Evolutionary conservation across 1,284 basidiomycete species (phyloP), one percentile per base, ranked within the genome.

Genomic region (Boletus smithii): DNA sequence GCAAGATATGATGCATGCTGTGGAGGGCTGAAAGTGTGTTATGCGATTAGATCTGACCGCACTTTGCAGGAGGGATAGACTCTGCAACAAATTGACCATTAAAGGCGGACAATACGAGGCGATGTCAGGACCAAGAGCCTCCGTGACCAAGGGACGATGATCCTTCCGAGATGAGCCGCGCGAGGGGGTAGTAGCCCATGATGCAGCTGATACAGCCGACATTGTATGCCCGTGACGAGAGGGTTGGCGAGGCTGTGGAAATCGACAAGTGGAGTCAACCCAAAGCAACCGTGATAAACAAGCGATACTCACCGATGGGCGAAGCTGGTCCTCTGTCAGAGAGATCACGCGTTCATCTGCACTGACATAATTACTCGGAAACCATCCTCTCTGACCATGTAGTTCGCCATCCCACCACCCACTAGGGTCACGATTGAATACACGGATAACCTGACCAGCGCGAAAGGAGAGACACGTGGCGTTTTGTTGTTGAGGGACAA

Each of bases 381-480:
- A 98, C 95, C 95, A 99, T n/a, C 97, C 97, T 58, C 93, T 73
- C 46, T 83, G 71, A 5, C 81, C 85, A 42, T 88, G 86, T 17
- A 97, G 70, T 69, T 98, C 93, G 9, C 97, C 95, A 63, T 99
- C 95, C 95, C 95, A 98, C 97, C 97, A 99, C 0, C 95, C 97
- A 52, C 88, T 91, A 0, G 77, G 55, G 68, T 98, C 94, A 54
- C 85, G 80, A 61, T 91, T 91, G 48, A 91, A 75, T 23, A 98
- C 92, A 51, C 85, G 85, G 52, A 99, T 94, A 44, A 95, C 78
- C 64, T 98, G 89, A 2, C 95, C 95, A 0, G 88, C 85, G 24
- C 79, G 79, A 71, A 99, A 97, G 24, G 85, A 77, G 35, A 99
- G 80, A 69, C 93, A 95, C 16, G 90, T 90, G 16, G 82, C 79